Conservation (phyloP, 768 basidiomycete genomes). For the Collybia sp. region DNA sequence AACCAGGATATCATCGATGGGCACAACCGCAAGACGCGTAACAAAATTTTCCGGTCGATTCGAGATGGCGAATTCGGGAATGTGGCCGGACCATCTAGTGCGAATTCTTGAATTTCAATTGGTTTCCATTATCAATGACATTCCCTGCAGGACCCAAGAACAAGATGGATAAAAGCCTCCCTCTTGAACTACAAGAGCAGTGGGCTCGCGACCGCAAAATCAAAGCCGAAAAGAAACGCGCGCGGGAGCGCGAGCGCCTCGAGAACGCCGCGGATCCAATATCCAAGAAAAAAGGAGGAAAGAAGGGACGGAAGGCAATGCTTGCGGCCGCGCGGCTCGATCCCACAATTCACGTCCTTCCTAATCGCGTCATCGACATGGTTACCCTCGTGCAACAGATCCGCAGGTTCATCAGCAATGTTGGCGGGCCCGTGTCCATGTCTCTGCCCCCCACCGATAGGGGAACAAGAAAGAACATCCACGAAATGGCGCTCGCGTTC, state of each 20-base stretch:
- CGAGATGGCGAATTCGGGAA: conserved; percentile 49
- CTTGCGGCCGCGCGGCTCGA: conserved; percentile 49
- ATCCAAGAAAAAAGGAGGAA: conserved; percentile 56
- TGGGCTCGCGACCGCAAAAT: conserved; percentile 82
- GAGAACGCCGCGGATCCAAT: conserved; percentile 60
- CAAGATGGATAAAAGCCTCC: conserved; percentile 40
- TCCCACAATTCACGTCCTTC: conserved; percentile 32
- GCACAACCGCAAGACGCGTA: conserved; percentile 42
- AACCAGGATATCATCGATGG: conserved; percentile 44
- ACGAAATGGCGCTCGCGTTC: conserved; percentile 79
- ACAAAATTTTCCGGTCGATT: conserved; percentile 57
- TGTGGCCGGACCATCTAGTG: conserved; percentile 39
- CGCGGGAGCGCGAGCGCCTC: conserved; percentile 52
- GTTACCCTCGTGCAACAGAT: conserved; percentile 68
- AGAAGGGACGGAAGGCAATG: conserved; percentile 69
- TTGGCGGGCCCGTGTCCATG: conserved; percentile 49
- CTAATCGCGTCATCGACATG: conserved; percentile 59
- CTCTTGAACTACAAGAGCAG: conserved; percentile 53
- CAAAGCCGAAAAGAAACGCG: conserved; percentile 74
- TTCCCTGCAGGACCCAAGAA: conserved; percentile 40
- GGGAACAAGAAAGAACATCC: conserved; percentile 64
- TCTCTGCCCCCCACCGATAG: conserved; percentile 77
- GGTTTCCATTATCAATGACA: conserved; percentile 7
- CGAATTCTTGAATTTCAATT: background rate
- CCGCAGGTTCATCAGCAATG: conserved; percentile 58